Base-by-base conservation (phyloP, 768 basidiomycete species). In the Suillus subalutaceus region DNA sequence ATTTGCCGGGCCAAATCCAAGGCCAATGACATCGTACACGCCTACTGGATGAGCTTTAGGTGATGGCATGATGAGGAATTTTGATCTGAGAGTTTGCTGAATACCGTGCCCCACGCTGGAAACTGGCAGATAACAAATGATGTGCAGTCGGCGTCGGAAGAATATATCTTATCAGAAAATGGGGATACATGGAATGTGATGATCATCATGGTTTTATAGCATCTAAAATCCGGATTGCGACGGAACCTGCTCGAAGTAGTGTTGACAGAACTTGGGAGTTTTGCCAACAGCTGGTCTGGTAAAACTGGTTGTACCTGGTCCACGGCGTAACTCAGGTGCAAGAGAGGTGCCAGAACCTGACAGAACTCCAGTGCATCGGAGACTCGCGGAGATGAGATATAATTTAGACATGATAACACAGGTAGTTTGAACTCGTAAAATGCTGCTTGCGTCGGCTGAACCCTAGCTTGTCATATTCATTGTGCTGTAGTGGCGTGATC, bases 1-100 rank as follows among this genome's bases (percentile, higher is more conserved):
- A 69, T 85, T 85, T 3, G 85, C 81, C 30, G 85, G 85, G 13
- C 85, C 85, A 63, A 85, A 86, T 2, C 85, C 85, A 18, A 85
- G 70, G 56, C 84, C 83, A 63, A 86, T 76, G 35, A 85, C 69
- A 73, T 86, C 85, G 74, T 79, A 82, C 23, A 72, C 40, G 10
- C 0, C 7, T 3, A 12, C 18, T n/a, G 48, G 1, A 15, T 59
- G 58, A 13, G 57, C 59, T 61, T 58, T 16, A 6, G 3, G 35
- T 40, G 32, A 37, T 20, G 20, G 9, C 62, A 63, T 63, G 53
- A 4, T 20, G 37, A 15, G 8, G 55, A n/a, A 37, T 13, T 35
- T 9, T 59, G 23, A 40, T 59, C 38, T 41, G 26, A 20, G 26
- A 32, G 30, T 32, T 18, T 53, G 8, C 52, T 53, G 52, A 53